Conservation (phyloP, 805 yeast genomes). For the Starmerella kuoi region DNA sequence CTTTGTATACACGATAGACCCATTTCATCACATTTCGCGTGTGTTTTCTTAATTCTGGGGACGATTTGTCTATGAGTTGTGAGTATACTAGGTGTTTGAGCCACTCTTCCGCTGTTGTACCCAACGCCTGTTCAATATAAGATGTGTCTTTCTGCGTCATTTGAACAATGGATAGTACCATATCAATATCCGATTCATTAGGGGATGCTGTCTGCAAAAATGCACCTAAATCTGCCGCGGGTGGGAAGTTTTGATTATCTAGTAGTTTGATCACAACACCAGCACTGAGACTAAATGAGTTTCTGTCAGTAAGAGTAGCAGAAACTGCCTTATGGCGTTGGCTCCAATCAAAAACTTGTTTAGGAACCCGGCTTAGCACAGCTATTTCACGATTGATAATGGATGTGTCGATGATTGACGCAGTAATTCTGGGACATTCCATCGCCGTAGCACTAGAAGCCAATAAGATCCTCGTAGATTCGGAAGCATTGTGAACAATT, state of each 20-base stretch:
- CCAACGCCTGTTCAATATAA: background rate
- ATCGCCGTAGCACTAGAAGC: background rate
- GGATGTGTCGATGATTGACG: constrained; percentile 8
- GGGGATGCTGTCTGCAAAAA: background rate
- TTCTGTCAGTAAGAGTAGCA: background rate
- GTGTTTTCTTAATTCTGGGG: background rate
- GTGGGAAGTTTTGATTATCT: constrained; percentile 13
- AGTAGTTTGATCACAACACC: constrained; percentile 6
- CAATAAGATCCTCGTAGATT: constrained; percentile 1
- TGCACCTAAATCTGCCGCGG: background rate
- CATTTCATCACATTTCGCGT: background rate
- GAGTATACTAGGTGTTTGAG: background rate
- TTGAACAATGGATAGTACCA: background rate
- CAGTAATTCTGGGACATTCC: constrained; percentile 5
- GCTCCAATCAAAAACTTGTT: constrained; percentile 11
- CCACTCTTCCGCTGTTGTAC: constrained; percentile 3
- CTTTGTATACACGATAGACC: background rate
- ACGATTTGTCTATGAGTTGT: background rate
- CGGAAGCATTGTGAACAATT: background rate
- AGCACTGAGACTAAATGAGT: background rate
- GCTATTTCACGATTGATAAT: constrained; percentile 5
- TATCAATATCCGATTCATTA: background rate
- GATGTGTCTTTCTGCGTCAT: background rate
- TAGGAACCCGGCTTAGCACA: constrained; percentile 8
- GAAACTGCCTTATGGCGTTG: constrained; percentile 13